Base-by-base conservation (phyloP, 371 early-diverging fungal genomes). In the Rhizopus stolonifer region DNA sequence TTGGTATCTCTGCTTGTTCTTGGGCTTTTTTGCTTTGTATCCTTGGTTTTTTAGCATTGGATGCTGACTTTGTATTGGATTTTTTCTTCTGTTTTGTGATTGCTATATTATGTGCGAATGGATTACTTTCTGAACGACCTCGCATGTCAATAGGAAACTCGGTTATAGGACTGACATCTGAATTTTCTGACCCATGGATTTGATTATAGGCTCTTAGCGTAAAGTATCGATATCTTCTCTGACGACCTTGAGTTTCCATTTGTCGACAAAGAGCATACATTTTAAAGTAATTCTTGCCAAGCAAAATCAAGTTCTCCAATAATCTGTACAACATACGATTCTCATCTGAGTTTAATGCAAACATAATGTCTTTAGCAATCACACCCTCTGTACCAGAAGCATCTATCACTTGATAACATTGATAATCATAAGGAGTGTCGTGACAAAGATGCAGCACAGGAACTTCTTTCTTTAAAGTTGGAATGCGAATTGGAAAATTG, bases 151-250 rank as follows among this genome's bases (percentile, higher is more conserved):
- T 9, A 19, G 40, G 40, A 21, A 40, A 6, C 11, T 39, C 51
- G 9, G 58, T 49, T 19, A 53, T 19, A 11, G 49, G 54, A 11
- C 53, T 43, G 0, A 42, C 14, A 1, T 54, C 54, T 21, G 56
- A 25, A 3, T 60, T 56, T 5, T 42, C 42, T 4, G 44, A 22
- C 24, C 67, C 58, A 2, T 49, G 40, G 1, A 25, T 19, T 13
- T 58, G 61, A 26, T 34, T 44, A 29, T 64, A 70, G 1, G 46
- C 45, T 15, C 45, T 29, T 24, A 47, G 48, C 1, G 69, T 58
- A 47, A 55, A 75, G 40, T 75, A 75, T 3, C 76, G 65, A 47
- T 67, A 75, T 6, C 70, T 53, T 25, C 57, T 47, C 3, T 61
- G 36, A 23, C 66, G 62, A 8, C 72, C 68, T 36, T 67, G 64